Evolutionary conservation across 768 basidiomycete genomes (phyloP).

Genomic region (Suillus cothurnatus): DNA sequence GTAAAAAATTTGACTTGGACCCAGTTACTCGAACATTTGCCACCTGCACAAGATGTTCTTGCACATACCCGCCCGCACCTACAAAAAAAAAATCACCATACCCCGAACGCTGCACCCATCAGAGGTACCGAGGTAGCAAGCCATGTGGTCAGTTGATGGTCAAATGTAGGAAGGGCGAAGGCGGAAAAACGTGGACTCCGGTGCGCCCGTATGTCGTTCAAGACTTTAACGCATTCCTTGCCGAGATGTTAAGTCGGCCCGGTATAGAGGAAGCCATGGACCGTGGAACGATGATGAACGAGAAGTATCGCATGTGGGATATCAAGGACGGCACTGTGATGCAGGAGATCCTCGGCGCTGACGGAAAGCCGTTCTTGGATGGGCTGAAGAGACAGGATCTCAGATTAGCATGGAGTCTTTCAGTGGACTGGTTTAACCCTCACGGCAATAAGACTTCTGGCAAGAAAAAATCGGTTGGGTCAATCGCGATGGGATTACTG

Average conservation of each 20-base stretch:
- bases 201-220: conserved; percentile 27
- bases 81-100: conserved; percentile 7
- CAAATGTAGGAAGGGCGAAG: neutral
- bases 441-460: conserved; percentile 36
- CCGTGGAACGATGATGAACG: conserved; percentile 6
- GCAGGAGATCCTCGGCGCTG: conserved; percentile 23
- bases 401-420: conserved; percentile 31
- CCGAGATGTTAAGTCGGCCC: conserved; percentile 22
- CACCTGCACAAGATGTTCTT: conserved; percentile 32
- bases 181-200: conserved; percentile 3
- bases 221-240: conserved; percentile 31
- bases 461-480: conserved; percentile 24
- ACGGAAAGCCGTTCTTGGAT: conserved; percentile 27
- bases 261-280: conserved; percentile 35
- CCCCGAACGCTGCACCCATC: conserved; percentile 26
- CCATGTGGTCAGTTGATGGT: conserved; percentile 18
- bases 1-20: conserved; percentile 20
- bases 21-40: conserved; percentile 22
- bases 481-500: conserved; percentile 14
- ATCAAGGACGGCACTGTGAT: conserved; percentile 31
- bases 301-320: conserved; percentile 17
- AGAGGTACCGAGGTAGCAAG: conserved; percentile 15
- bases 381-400: neutral
- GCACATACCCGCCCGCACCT: conserved; percentile 17
- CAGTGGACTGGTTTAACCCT: conserved; percentile 42